phyloP scores from a whole-genome alignment of 208 protist genomes.

The Naegleria fowleri region DNA sequence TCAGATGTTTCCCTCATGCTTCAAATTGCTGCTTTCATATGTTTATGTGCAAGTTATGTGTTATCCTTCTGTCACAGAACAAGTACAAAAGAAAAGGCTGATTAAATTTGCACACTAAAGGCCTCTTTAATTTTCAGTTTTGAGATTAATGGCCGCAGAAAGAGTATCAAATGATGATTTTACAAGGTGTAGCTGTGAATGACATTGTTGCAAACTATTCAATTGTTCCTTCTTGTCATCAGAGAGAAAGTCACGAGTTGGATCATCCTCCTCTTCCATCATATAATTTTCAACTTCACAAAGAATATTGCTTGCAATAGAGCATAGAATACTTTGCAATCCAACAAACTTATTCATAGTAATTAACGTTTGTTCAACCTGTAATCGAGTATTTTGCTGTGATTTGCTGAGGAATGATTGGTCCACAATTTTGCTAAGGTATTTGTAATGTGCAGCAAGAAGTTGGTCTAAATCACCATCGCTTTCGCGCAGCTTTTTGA shows the following conservation, averaged over 20 bases:
- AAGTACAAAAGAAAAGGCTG: not conserved
- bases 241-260: not conserved
- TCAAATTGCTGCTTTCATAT: not conserved
- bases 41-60: not conserved
- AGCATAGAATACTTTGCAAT: not conserved
- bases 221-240: not conserved
- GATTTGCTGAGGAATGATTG: not conserved
- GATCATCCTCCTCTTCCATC: not conserved
- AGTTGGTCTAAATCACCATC: conserved; percentile 23
- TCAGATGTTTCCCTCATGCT: not conserved
- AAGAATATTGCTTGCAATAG: not conserved
- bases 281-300: not conserved
- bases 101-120: not conserved
- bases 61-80: not conserved
- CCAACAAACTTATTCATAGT: not conserved
- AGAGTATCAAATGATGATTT: not conserved
- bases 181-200: not conserved
- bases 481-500: not conserved
- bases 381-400: not conserved
- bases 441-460: not conserved
- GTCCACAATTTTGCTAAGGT: not conserved
- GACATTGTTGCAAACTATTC: not conserved
- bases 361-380: not conserved
- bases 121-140: not conserved
- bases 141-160: not conserved